Evolutionary conservation across 352 stramenopile species (phyloP), one percentile per base, ranked within the genome.

Genomic region (Globisporangium acanthophoron): DNA sequence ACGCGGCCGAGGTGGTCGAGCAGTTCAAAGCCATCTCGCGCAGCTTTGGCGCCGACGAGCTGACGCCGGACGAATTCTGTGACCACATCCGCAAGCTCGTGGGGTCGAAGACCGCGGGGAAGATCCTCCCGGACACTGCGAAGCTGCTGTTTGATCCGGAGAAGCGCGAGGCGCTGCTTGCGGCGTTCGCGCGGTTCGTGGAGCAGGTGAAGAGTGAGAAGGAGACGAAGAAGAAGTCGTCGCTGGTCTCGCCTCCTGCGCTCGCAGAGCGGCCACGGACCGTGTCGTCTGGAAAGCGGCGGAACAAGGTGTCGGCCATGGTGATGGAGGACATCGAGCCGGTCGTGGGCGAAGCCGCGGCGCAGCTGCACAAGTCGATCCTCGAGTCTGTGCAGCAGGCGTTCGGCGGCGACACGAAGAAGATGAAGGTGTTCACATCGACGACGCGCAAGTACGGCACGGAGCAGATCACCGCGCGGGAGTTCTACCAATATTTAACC

Each of bases 401-500:
- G 11, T 92, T 94, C 52, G 54, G 70, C 46, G 83, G 83, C 18
- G 85, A 94, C 54, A 24, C 74, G 15, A 90, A 90, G 73, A 88
- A 89, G 60, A 91, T 94, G 80, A 93, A 94, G 59, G 71, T 74
- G 31, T 94, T 94, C 53, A 93, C 83, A 33, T 84, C 76, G 37
- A 88, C 90, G 51, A 84, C 85, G 37, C 85, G 85, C 57, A 92
- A 93, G 58, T 94, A 90, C 56, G 85, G 85, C 56, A 84, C 74
- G 51, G 82, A 94, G 57, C 79, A 92, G 64, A 87, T 94, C 65
- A 85, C 80, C n/a, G 85, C 85, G 8, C 76, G 85, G 33, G 83
- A 94, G 54, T 94, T 92, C 66, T 94, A 94, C 70, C 79, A 90
- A 62, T 94, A 94, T 85, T 85, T 94, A 80, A 93, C 81, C 47